Evolutionary conservation across 2,329 filamentous ascomycete species (phyloP).

Genomic region (Lasiodiplodia sp.): DNA sequence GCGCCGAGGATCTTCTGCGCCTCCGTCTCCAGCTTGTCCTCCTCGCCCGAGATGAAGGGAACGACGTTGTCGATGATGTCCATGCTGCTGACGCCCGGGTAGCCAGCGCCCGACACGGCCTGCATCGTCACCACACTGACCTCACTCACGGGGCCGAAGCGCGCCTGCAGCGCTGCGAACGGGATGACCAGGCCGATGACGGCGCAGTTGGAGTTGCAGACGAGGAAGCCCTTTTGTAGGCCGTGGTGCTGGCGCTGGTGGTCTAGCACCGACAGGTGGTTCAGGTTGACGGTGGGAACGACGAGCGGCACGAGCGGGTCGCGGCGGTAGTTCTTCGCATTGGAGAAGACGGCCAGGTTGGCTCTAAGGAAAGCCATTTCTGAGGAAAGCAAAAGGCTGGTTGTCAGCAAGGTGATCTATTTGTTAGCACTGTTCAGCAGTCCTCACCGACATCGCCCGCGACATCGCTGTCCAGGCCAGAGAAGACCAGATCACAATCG

Average conservation of each 20-base stretch:
- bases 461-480: conserved; percentile 89
- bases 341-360: conserved; percentile 92
- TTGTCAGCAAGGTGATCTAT: background rate
- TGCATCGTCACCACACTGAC: conserved; percentile 95
- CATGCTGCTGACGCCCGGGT: conserved; percentile 90
- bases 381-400: conserved; percentile 44
- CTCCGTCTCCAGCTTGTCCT: conserved; percentile 95
- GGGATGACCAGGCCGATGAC: conserved; percentile 96
- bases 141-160: conserved; percentile 77
- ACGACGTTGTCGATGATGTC: conserved; percentile 97
- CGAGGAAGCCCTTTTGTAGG: conserved; percentile 85
- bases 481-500: conserved; percentile 94
- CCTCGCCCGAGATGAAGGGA: conserved; percentile 90
- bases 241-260: conserved; percentile 78
- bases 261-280: conserved; percentile 86
- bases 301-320: conserved; percentile 91
- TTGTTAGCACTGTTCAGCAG: background rate
- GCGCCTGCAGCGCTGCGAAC: conserved; percentile 85
- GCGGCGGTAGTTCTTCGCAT: conserved; percentile 95
- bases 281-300: conserved; percentile 92
- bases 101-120: conserved; percentile 90
- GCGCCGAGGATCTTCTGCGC: conserved; percentile 90
- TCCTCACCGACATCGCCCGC: conserved; percentile 84
- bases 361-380: conserved; percentile 91
- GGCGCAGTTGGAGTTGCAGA: conserved; percentile 98